These are phyloP conservation scores for Closterium sp. DNA, from an alignment of 139 green algal species.

Conservation along the genomic window DNA sequence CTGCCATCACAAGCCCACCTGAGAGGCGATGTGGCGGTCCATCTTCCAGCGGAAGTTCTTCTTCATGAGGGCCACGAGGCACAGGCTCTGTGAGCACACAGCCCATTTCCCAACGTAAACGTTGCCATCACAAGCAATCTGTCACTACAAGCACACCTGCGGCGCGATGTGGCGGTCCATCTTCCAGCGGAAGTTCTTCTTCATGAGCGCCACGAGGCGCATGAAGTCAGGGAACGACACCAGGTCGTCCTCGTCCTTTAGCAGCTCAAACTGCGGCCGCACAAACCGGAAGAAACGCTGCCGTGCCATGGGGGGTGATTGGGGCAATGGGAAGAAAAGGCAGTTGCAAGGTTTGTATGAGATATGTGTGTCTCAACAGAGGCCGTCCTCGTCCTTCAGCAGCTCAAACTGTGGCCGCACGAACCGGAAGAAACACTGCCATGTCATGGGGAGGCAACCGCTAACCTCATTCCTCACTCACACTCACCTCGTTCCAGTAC, in stretches of 20 bases:
- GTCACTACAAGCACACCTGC: neutral
- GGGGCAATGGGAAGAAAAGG: too few species aligned
- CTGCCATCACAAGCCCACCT: neutral
- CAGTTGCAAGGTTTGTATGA: too few species aligned
- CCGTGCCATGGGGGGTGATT: too few species aligned
- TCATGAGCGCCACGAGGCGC: neutral
- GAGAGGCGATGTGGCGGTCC: too few species aligned
- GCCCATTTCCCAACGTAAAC: too few species aligned
- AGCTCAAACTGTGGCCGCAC: neutral
- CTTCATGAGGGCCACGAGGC: neutral
- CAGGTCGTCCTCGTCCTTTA: neutral
- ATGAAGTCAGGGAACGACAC: neutral
- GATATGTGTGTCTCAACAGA: neutral
- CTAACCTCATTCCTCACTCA: neutral
- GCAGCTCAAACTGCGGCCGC: neutral
- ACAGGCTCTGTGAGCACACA: too few species aligned
- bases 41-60: neutral
- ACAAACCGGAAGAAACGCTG: neutral
- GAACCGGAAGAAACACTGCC: neutral
- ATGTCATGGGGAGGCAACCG: too few species aligned
- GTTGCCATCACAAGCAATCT: neutral
- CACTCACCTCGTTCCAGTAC: neutral
- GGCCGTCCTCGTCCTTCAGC: neutral
- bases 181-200: neutral
- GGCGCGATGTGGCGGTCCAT: neutral